phyloP scores from a whole-genome alignment of 805 yeast genomes.

The Sungouiella thailandica region DNA sequence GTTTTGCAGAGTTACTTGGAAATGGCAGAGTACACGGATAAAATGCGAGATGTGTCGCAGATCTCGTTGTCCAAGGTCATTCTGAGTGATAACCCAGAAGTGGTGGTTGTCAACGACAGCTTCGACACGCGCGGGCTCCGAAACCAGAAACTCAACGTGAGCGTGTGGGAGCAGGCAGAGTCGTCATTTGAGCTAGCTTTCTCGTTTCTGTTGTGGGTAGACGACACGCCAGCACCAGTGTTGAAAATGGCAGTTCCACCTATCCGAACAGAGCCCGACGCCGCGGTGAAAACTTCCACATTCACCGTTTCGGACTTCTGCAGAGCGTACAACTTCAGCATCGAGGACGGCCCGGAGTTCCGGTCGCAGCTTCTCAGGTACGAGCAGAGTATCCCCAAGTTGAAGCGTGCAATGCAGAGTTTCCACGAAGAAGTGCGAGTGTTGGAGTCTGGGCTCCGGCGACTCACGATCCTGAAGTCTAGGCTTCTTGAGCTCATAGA shows the following conservation, averaged over 20 bases:
- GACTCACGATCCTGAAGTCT: conserved; percentile 14
- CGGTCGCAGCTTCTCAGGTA: conserved; percentile 27
- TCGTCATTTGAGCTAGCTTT: conserved; percentile 1
- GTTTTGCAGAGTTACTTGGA: conserved; percentile 9
- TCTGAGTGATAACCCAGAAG: conserved; percentile 16
- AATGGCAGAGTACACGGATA: conserved; percentile 6
- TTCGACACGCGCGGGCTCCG: conserved; percentile 4
- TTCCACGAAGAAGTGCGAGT: conserved; percentile 29
- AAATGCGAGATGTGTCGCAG: conserved; percentile 23
- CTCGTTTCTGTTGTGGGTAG: conserved; percentile 6
- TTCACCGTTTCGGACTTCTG: conserved; percentile 13
- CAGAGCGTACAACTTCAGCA: conserved; percentile 27
- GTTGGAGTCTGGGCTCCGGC: conserved; percentile 23
- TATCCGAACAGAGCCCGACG: not conserved
- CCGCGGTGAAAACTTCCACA: not conserved
- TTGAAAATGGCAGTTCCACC: conserved; percentile 5
- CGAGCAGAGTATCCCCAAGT: conserved; percentile 26
- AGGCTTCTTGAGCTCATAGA: conserved; percentile 22
- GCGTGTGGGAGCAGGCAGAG: conserved; percentile 9
- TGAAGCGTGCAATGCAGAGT: conserved; percentile 19
- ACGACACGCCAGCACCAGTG: not conserved
- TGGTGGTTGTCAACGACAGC: conserved; percentile 13
- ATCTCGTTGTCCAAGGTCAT: conserved; percentile 24
- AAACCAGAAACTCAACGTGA: conserved; percentile 4
- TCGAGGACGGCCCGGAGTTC: conserved; percentile 43